Base-by-base conservation (phyloP, 1,284 basidiomycete genomes). In the Anthracocystis panici-leucophaei region DNA sequence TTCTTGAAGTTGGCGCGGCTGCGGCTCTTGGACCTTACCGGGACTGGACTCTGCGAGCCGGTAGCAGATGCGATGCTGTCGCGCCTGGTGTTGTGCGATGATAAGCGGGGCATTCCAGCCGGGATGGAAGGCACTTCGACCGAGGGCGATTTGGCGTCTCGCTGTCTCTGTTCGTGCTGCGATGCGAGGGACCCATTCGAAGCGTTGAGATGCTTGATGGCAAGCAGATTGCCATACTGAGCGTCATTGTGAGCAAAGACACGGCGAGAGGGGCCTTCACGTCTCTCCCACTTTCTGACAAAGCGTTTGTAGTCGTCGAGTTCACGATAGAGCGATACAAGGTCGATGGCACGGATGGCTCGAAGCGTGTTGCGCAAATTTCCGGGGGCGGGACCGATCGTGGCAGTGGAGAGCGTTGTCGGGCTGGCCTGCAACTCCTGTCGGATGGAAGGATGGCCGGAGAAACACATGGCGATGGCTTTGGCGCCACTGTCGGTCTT, bases 211-310 rank as follows among this genome's bases (percentile, higher is more conserved):
- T 75, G 65, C 55, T 81, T 78, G 61, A 80, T 75, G 49, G 76
- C 60, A 18, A 84, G 77, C 56, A 84, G 25, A 46, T 84, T 84
- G 21, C 83, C 81, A 51, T 79, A 78, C 61, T 84, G 83, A 2
- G 82, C 78, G 38, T 84, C 83, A 40, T 82, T 82, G 70, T 84
- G 83, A 1, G 78, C 70, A 56, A 84, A 81, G 10, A 84, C 83
- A 31, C 83, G 77, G 8, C 72, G 73, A 18, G 72, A 77, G 18
- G 75, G 75, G 12, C 83, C 83, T 27, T 82, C 74, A 8, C 46
- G 45, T 2, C 73, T 58, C 60, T 84, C 83, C 79, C 81, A 82
- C 27, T 40, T 49, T 5, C 83, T 69, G 20, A 82, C 76, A 25
- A 67, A 78, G 25, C 57, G 61, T 62, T 84, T 84, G 76, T 74